Evolutionary conservation across 208 protist species (phyloP).

Genomic region (Leishmania arabica): DNA sequence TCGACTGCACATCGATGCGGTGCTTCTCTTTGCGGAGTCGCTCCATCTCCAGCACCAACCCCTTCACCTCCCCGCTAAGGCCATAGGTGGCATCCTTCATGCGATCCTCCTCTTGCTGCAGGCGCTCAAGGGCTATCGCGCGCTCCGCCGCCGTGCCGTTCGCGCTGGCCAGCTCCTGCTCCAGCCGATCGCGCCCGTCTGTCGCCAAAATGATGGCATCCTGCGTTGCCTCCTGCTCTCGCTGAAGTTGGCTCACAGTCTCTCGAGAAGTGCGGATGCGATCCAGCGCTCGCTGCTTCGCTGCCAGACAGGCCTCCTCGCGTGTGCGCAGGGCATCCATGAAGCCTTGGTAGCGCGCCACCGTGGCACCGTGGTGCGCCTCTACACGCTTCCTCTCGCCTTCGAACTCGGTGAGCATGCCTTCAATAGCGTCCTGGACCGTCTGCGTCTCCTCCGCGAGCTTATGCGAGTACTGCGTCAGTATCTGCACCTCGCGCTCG

Average conservation of each 20-base stretch:
- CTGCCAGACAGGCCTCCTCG: constrained; percentile 37
- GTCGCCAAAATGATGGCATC: constrained; percentile 65
- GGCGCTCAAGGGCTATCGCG: constrained; percentile 18
- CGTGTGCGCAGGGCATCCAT: constrained; percentile 28
- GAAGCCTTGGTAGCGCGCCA: constrained; percentile 19
- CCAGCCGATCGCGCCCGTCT: constrained; percentile 41
- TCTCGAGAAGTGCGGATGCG: constrained; percentile 29
- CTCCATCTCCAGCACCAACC: constrained; percentile 69
- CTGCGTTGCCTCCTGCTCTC: constrained; percentile 39
- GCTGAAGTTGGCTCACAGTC: constrained; percentile 23
- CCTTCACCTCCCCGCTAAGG: constrained; percentile 69
- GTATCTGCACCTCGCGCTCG: constrained; percentile 17
- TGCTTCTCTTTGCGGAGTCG: constrained; percentile 31
- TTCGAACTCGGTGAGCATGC: constrained; percentile 32
- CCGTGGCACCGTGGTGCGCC: constrained; percentile 20
- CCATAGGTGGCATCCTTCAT: constrained; percentile 74
- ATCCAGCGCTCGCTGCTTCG: constrained; percentile 43
- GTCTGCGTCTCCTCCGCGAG: constrained; percentile 19
- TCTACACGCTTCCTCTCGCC: constrained; percentile 20
- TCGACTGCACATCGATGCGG: constrained; percentile 31
- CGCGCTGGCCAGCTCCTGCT: constrained; percentile 19
- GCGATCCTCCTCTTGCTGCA: constrained; percentile 47
- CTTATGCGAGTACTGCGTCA: constrained; percentile 17
- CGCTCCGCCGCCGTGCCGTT: constrained; percentile 25
- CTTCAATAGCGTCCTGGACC: constrained; percentile 35